Base-by-base conservation (phyloP, 2,329 filamentous ascomycete genomes). In the Didymellaceae sp. region DNA sequence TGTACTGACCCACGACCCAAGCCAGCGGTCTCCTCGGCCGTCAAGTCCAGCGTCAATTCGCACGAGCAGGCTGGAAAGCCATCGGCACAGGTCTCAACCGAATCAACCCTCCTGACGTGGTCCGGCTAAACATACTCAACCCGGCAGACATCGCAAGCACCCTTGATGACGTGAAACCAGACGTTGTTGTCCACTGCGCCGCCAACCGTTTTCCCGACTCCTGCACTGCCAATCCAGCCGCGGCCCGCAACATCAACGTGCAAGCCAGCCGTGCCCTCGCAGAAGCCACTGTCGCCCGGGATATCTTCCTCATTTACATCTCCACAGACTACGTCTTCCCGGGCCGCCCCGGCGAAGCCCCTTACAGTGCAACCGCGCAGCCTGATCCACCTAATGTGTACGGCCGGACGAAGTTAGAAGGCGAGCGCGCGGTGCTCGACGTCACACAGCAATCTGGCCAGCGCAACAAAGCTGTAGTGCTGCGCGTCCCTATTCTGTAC, bases 141-240 rank as follows among this genome's bases (percentile, higher is more conserved):
- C 52, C 66, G 9, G 68, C 70, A 6, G 77, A 80, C 13, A 75
- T 83, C 45, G 73, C 75, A 49, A 65, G 62, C 26, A 63, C 81
- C 8, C 62, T 85, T 16, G 77, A 81, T 39, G 76, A 83, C 58
- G 75, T 78, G 25, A 82, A 80, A 77, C 90, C 90, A 6, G 77
- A 87, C 54, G 90, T 89, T 43, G 85, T 96, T 34, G 82, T 96
- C 26, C 91, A 96, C 71, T 93, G 90, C 91, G 92, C 91, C 31
- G 91, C 91, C 35, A 92, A 96, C 73, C 86, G 90, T 55, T 95
- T 88, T 65, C 91, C 92, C 2, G 91, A 96, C 74, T 88, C 88
- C 68, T 93, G 91, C 66, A 88, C 91, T 63, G 82, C 84, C 58
- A 85, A 96, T 70, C 91, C 91, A 2, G 83, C 86, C 52, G 88